Evolutionary conservation across 1,284 basidiomycete genomes (phyloP), one percentile per base, ranked within the genome.

Genomic region (Volvariella surrecta): DNA sequence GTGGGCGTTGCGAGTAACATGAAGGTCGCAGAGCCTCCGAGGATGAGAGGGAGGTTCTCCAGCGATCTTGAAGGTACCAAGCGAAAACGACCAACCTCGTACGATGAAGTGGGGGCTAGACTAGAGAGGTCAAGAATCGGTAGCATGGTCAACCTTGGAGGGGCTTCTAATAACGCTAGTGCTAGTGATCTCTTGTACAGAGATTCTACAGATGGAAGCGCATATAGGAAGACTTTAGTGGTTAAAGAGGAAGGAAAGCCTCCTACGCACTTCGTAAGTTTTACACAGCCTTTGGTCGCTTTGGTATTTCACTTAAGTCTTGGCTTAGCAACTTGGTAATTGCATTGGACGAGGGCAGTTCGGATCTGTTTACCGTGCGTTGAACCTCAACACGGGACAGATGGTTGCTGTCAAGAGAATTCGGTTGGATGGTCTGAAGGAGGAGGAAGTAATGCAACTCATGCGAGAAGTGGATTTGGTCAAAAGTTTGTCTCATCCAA

Each of bases 271-370:
- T 95, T 90, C 60, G 91, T 94, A 58, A 75, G 89, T 76, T 39
- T 17, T 32, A 24, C 44, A 38, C 37, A 32, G 32, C 37, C 46
- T 20, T 40, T 18, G 37, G 38, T 35, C 3, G 16, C 28, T 17
- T 40, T 3, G 22, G 19, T 16, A 28, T 41, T 32, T 30, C 35
- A 37, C 35, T 31, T 32, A 47, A 35, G 13, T 43, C 40, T 38
- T 44, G 35, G 7, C 40, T n/a, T 51, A 94, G 90, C 89, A 93
- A 89, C 70, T 96, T 15, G 92, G 92, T 28, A 94, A 96, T 61
- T 94, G 91, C 61, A 95, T 98, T 50, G 94, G 94, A 2, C 80
- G 88, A 42, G 94, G 94, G 4, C 94, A 98, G 65, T 98, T 97
- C 61, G 94, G 94, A 17, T 82, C 91, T 9, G 94, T 97, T 6